These are phyloP conservation scores for cucumber (Cucumis sativus) DNA, from an alignment of 306 rosid genomes.

Conservation along the genomic window DNA sequence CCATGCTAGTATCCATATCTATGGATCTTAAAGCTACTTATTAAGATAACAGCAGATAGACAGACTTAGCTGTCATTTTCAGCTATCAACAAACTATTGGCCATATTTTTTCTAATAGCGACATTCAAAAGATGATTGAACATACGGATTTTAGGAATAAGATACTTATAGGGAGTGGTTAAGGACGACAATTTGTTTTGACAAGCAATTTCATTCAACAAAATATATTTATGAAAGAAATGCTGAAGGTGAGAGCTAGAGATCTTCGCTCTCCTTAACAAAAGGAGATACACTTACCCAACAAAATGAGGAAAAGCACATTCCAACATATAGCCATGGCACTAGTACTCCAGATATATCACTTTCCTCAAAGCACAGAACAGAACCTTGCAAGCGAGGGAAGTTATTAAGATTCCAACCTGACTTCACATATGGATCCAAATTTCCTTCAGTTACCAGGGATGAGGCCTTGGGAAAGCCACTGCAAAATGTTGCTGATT, in stretches of 20 bases:
- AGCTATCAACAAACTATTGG: background rate
- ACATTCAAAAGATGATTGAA: too few relatives aligned
- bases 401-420: slow-evolving; percentile 95
- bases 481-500: slow-evolving; percentile 74
- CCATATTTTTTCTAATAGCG: too few relatives aligned
- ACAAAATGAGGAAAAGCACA: slow-evolving; percentile 98
- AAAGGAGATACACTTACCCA: slow-evolving; percentile 59
- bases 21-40: background rate
- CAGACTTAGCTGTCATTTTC: background rate
- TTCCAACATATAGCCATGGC: slow-evolving; percentile 97
- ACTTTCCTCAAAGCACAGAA: slow-evolving; percentile 67
- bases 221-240: too few relatives aligned
- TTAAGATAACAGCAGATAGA: background rate
- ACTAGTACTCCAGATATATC: slow-evolving; percentile 95
- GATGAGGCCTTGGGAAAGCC: slow-evolving; percentile 78
- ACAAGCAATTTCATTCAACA: too few relatives aligned
- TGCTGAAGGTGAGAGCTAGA: too few relatives aligned
- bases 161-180: too few relatives aligned
- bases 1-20: too few relatives aligned
- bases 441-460: slow-evolving; percentile 16
- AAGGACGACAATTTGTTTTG: too few relatives aligned
- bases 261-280: background rate
- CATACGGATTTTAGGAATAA: too few relatives aligned
- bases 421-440: slow-evolving; percentile 44
- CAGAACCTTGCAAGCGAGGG: slow-evolving; percentile 85